Percentiles rank a stretch among this genome's conserved stretches.
phyloP scores from a whole-genome alignment of 1,139 yeast genomes.

The Candida sojae region DNA sequence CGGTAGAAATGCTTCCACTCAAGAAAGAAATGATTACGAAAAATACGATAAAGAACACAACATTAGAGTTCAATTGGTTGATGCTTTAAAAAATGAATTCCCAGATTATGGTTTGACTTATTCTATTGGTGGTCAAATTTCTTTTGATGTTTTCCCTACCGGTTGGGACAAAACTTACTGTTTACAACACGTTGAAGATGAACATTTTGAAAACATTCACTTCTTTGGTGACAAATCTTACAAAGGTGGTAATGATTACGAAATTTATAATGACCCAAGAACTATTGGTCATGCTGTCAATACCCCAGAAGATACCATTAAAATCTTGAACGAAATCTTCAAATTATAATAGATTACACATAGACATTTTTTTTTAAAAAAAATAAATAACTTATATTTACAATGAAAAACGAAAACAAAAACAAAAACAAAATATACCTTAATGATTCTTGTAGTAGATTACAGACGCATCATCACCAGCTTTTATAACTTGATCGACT shows the following conservation, averaged over 20 bases:
- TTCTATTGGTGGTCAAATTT: constrained; percentile 98
- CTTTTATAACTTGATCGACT: constrained; percentile 58
- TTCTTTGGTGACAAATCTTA: constrained; percentile 98
- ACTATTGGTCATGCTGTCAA: constrained; percentile 94
- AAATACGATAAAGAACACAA: constrained; percentile 75
- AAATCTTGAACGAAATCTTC: constrained; percentile 81
- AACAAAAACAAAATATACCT: not conserved
- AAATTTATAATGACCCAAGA: constrained; percentile 87
- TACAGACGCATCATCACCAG: constrained; percentile 66
- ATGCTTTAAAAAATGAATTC: constrained; percentile 80
- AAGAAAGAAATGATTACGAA: constrained; percentile 92
- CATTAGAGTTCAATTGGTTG: constrained; percentile 80
- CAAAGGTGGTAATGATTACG: constrained; percentile 98
- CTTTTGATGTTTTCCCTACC: constrained; percentile 98
- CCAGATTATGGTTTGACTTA: constrained; percentile 84
- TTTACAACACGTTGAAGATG: constrained; percentile 85
- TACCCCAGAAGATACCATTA: constrained; percentile 85
- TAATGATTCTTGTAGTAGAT: constrained; percentile 50
- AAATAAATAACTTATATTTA: constrained; percentile 6
- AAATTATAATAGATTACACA: constrained; percentile 26
- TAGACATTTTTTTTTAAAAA: not conserved
- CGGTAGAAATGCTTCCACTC: constrained; percentile 95
- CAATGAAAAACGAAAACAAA: not conserved
- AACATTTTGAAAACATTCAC: constrained; percentile 85
- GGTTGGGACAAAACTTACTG: constrained; percentile 99